Evolutionary conservation across 140 eudicot species (phyloP).

Genomic region (Erigeron philadelphicus): DNA sequence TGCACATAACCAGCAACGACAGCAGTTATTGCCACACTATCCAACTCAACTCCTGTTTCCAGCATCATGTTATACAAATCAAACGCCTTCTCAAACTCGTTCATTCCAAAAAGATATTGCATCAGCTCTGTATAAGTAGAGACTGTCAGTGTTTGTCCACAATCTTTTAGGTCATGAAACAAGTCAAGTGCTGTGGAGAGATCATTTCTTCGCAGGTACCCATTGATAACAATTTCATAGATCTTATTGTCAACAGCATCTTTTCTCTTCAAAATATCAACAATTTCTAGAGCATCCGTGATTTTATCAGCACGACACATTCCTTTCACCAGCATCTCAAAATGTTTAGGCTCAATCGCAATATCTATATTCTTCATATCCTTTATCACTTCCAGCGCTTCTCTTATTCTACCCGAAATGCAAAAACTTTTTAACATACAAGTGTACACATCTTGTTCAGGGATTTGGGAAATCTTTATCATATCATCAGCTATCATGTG

Average conservation of each 20-base stretch:
- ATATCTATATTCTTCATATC: constrained; percentile 46
- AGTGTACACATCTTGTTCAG: constrained; percentile 43
- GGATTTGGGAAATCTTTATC: constrained; percentile 46
- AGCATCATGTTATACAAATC: constrained; percentile 55
- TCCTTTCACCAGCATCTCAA: constrained; percentile 66
- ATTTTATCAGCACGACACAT: constrained; percentile 58
- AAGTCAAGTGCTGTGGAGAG: constrained; percentile 46
- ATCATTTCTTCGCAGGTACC: constrained; percentile 61
- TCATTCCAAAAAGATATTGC: constrained; percentile 50
- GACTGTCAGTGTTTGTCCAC: constrained; percentile 40
- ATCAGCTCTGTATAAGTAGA: constrained; percentile 65
- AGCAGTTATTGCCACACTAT: constrained; percentile 56
- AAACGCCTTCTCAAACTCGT: constrained; percentile 57
- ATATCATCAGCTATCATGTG: constrained; percentile 51
- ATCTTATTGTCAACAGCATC: constrained; percentile 35
- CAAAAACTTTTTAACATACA: constrained; percentile 61
- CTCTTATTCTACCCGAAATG: constrained; percentile 56
- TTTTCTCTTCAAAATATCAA: constrained; percentile 67
- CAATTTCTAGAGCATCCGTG: constrained; percentile 72
- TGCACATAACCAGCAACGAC: constrained; percentile 59
- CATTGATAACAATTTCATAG: constrained; percentile 47
- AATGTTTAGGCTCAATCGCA: constrained; percentile 37
- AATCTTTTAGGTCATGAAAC: constrained; percentile 46
- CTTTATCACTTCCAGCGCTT: constrained; percentile 68
- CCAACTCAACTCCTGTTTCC: constrained; percentile 51